Percentiles rank a stretch among this genome's conserved stretches.
Conservation (phyloP, 257 asterid genomes). For the Solanum lycopersicoides region DNA sequence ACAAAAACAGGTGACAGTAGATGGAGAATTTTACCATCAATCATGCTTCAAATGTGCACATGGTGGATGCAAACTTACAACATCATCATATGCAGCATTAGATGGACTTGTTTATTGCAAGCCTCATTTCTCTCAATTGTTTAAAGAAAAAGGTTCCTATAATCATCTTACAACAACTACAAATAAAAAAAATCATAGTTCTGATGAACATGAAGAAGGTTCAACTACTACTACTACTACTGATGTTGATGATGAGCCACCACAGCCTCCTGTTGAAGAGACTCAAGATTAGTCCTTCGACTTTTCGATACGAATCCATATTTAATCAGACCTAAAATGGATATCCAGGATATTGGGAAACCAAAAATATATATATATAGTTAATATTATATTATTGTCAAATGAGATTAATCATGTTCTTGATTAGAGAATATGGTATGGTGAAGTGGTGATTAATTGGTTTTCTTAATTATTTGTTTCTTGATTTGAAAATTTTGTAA, state of each 20-base stretch:
- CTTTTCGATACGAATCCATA: not conserved
- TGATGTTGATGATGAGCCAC: not conserved
- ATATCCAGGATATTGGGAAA: no score
- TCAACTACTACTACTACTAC: not conserved
- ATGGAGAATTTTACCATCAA: constrained; percentile 71
- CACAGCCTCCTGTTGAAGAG: not conserved
- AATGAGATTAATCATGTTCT: not conserved
- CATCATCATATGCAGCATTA: constrained; percentile 69
- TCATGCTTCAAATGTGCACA: constrained; percentile 78
- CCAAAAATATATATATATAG: not conserved
- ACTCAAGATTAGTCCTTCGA: not conserved
- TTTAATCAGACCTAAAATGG: not conserved
- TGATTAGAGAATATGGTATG: not conserved
- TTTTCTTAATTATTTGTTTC: not conserved
- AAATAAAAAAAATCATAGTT: constrained; percentile 13
- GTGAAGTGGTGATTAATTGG: not conserved
- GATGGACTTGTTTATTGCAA: constrained; percentile 83
- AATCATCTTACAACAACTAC: constrained; percentile 50
- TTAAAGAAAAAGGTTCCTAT: constrained; percentile 72
- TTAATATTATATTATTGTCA: not conserved
- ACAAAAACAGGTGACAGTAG: constrained; percentile 47
- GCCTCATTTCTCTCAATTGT: constrained; percentile 64
- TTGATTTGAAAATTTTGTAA: not conserved
- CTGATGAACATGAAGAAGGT: not conserved
- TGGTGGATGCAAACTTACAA: constrained; percentile 63